Conservation (phyloP, 768 basidiomycete species). For the Hygrophorus russula region DNA sequence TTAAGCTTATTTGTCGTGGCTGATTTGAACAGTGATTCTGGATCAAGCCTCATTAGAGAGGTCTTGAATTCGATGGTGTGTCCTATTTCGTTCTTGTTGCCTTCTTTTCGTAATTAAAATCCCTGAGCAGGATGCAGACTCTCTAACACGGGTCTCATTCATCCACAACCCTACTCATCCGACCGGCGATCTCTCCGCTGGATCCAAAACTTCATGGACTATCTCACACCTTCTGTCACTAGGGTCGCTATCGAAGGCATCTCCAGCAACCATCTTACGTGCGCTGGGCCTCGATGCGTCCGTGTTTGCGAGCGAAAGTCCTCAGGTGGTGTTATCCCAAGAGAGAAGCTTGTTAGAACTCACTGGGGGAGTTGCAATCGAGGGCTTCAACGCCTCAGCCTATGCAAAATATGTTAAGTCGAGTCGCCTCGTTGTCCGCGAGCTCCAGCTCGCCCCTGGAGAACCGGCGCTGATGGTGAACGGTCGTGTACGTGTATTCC, state of each 20-base stretch:
- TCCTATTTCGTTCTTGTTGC: slow-evolving; percentile 8
- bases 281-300: slow-evolving; percentile 21
- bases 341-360: slow-evolving; percentile 21
- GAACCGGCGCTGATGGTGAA: slow-evolving; percentile 63
- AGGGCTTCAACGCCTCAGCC: slow-evolving; percentile 21
- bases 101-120: not conserved
- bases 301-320: slow-evolving; percentile 8
- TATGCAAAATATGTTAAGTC: slow-evolving; percentile 33
- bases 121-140: slow-evolving; percentile 27
- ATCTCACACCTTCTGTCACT: slow-evolving; percentile 39
- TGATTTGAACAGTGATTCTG: slow-evolving; percentile 60
- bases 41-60: slow-evolving; percentile 48
- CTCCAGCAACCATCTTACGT: slow-evolving; percentile 27
- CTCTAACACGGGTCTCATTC: slow-evolving; percentile 56
- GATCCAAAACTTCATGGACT: slow-evolving; percentile 28
- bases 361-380: slow-evolving; percentile 21
- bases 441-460: slow-evolving; percentile 49
- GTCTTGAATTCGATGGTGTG: slow-evolving; percentile 57
- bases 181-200: slow-evolving; percentile 8
- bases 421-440: slow-evolving; percentile 37
- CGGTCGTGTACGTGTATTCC: slow-evolving; percentile 54
- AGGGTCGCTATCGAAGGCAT: slow-evolving; percentile 25
- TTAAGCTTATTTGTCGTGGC: slow-evolving; percentile 58
- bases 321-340: slow-evolving; percentile 29
- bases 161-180: slow-evolving; percentile 53